Base-by-base conservation (phyloP, 305 asterid species). In the Fraxinus velutina region DNA sequence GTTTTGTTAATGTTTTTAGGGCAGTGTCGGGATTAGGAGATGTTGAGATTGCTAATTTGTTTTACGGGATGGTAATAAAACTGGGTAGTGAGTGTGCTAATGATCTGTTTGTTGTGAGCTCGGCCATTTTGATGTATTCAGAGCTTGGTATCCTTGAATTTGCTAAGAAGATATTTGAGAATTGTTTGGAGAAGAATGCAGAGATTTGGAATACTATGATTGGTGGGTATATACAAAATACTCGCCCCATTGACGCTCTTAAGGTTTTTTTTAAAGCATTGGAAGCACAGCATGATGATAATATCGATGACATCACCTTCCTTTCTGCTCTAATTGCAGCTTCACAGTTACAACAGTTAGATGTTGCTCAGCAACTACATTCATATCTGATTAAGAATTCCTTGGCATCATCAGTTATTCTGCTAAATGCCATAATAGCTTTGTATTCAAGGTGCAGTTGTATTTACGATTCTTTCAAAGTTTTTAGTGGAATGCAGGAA, bases 161-260 rank as follows among this genome's bases (percentile, higher is more conserved):
- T 27, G 91, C 96, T 29, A 88, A 91, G 84, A 91, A 83, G 86
- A 81, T 91, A 83, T 93, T 92, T 79, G 91, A 92, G 82, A 81
- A 79, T 83, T 88, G 95, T 86, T 88, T 82, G 84, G 88, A 90
- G 79, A 93, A 88, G 87, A 95, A 93, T 78, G 89, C 89, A 3
- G 98, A 93, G 87, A 92, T 93, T 71, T 95, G 95, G 98, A 95
- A 95, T 80, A 85, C 97, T 50, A 90, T 93, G 93, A 90, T 95
- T 19, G 91, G 94, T 1, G 95, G 93, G 70, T 93, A 91, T 80
- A 86, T 90, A 80, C 92, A 89, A 85, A 93, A 90, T 76, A 88
- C 85, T 73, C 80, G 75, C 81, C 91, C 95, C 27, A 34, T 84
- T 22, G 79, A 84, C 50, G 97, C 97, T 4, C 89, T 93, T 33